These are phyloP conservation scores for Olyra latifolia DNA, from an alignment of 176 grass and related monocot species.

Conservation along the genomic window DNA sequence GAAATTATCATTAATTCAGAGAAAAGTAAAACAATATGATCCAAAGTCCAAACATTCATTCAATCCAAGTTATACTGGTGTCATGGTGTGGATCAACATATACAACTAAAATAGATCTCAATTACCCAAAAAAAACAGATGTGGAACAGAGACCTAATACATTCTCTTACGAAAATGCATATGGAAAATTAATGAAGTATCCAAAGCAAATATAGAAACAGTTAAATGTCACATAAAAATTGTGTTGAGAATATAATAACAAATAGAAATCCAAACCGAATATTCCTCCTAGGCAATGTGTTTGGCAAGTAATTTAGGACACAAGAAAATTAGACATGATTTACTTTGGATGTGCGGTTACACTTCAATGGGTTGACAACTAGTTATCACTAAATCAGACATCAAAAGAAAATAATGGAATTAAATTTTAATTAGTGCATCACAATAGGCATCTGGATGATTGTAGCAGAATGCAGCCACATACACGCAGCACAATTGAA, in stretches of 20 bases:
- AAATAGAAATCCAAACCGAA: background rate
- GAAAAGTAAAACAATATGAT: background rate
- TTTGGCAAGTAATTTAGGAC: background rate
- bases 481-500: background rate
- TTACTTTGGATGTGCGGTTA: background rate
- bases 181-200: background rate
- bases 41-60: background rate
- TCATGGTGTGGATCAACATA: background rate
- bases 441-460: background rate
- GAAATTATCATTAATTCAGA: background rate
- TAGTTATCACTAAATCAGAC: background rate
- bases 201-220: background rate
- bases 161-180: background rate
- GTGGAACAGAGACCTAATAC: background rate
- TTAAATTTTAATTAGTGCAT: background rate
- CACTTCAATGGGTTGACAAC: background rate
- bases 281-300: background rate
- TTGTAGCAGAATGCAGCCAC: background rate
- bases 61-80: background rate
- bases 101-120: conserved; percentile 2
- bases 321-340: background rate
- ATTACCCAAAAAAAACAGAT: conserved; percentile 11
- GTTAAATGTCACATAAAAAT: background rate
- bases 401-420: background rate
- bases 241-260: background rate